phyloP scores from a whole-genome alignment of 2,329 filamentous ascomycete species.

The Claviceps quebecensis region DNA sequence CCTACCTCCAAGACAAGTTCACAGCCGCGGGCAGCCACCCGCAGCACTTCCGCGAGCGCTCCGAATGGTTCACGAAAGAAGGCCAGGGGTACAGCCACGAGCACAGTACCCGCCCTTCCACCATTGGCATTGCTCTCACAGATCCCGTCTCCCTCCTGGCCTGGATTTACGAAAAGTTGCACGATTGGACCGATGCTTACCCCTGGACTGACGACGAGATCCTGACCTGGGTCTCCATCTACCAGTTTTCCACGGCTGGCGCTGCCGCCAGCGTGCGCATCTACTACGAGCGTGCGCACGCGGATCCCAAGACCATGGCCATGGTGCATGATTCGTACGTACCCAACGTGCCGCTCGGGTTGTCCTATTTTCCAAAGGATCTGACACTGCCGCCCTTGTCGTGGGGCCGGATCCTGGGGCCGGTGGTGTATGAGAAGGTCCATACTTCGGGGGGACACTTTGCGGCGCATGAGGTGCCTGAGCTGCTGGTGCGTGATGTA shows the following conservation, averaged over 20 bases:
- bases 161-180: constrained; percentile 73
- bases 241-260: constrained; percentile 55
- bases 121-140: constrained; percentile 52
- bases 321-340: constrained; percentile 14
- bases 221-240: constrained; percentile 60
- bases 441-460: constrained; percentile 45
- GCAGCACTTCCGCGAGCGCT: constrained; percentile 32
- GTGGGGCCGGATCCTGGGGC: constrained; percentile 45
- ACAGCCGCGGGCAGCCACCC: constrained; percentile 30
- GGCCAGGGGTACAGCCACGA: constrained; percentile 24
- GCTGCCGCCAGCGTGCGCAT: constrained; percentile 54
- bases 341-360: constrained; percentile 26
- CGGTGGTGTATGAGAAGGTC: constrained; percentile 41
- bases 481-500: constrained; percentile 37
- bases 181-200: constrained; percentile 62
- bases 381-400: constrained; percentile 36
- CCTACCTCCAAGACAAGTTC: constrained; percentile 39
- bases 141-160: constrained; percentile 59
- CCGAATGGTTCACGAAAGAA: constrained; percentile 41
- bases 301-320: constrained; percentile 9
- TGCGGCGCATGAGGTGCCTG: constrained; percentile 43
- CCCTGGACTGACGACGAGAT: constrained; percentile 65
- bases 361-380: constrained; percentile 45
- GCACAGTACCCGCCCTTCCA: constrained; percentile 55
- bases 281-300: constrained; percentile 54